A percentile compares a stretch with the other conserved stretches of the same genome.
Evolutionary conservation across 2,329 filamentous ascomycete species (phyloP).

Genomic region (Aspergillus sp.): DNA sequence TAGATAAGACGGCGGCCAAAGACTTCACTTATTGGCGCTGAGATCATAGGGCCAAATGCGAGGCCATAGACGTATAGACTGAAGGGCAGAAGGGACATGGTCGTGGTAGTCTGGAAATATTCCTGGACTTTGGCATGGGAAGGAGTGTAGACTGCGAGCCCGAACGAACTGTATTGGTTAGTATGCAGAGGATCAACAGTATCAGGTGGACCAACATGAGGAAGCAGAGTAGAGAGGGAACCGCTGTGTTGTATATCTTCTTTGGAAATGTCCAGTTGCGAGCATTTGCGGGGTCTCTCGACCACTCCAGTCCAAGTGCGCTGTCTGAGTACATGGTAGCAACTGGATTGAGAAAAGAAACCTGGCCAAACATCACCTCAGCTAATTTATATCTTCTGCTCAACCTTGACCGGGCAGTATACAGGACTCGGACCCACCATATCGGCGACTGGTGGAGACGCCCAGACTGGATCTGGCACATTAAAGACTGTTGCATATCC

Average conservation of each 20-base stretch:
- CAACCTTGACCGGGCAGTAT: no score
- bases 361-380: no score
- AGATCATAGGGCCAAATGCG: slow-evolving; percentile 12
- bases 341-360: no score
- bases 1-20: slow-evolving; percentile 10
- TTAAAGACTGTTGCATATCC: no score
- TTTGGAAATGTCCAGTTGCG: slow-evolving; percentile 1
- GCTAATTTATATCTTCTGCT: no score
- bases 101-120: slow-evolving; percentile 6
- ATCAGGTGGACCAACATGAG: neutral
- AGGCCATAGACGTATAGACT: slow-evolving; percentile 13
- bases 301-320: neutral
- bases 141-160: slow-evolving; percentile 12
- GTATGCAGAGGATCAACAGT: no score
- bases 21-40: slow-evolving; percentile 11
- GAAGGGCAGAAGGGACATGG: slow-evolving; percentile 11
- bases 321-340: no score
- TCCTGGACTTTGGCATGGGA: slow-evolving; percentile 7
- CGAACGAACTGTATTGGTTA: slow-evolving; percentile 8
- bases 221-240: neutral
- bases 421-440: no score
- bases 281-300: slow-evolving; percentile 1
- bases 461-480: no score
- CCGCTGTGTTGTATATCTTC: slow-evolving; percentile 7
- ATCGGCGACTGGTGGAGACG: no score